Evolutionary conservation across 257 asterid species (phyloP).

Genomic region (Plectranthus barbatus): DNA sequence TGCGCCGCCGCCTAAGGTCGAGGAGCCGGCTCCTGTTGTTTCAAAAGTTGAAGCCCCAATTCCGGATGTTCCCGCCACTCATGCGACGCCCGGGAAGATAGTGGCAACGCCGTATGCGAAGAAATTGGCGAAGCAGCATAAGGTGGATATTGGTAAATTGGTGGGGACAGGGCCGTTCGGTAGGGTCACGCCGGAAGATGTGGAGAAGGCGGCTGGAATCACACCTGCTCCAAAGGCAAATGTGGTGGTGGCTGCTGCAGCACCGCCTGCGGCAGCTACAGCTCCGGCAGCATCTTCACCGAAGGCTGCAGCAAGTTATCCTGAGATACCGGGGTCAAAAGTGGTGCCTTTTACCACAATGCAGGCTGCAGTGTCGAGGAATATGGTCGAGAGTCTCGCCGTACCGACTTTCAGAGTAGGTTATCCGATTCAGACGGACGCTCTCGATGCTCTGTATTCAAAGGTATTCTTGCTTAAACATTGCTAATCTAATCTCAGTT

Average conservation of each 20-base stretch:
- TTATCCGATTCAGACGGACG: constrained; percentile 52
- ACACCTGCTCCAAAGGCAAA: constrained; percentile 29
- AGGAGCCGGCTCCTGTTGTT: constrained; percentile 26
- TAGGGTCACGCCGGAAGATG: constrained; percentile 78
- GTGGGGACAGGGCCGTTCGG: constrained; percentile 86
- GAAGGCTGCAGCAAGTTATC: constrained; percentile 34
- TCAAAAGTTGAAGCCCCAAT: constrained; percentile 18
- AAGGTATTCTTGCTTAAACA: constrained; percentile 37
- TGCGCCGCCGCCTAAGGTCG: constrained; percentile 16
- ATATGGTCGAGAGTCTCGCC: constrained; percentile 68
- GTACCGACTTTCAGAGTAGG: constrained; percentile 85
- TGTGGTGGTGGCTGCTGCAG: constrained; percentile 12
- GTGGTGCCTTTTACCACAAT: constrained; percentile 67
- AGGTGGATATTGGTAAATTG: constrained; percentile 55
- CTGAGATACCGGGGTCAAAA: constrained; percentile 57
- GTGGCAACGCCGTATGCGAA: constrained; percentile 69
- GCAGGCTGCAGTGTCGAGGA: constrained; percentile 80
- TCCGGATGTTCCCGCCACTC: constrained; percentile 21
- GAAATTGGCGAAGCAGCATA: constrained; percentile 79
- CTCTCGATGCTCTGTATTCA: constrained; percentile 66
- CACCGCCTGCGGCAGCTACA: constrained; percentile 8
- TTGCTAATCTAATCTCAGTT: not conserved
- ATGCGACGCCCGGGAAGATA: constrained; percentile 27
- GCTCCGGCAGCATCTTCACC: constrained; percentile 24
- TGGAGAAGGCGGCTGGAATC: constrained; percentile 86